These are phyloP conservation scores for Fusarium fujikuroi DNA, from an alignment of 2,329 filamentous ascomycete genomes.

Conservation along the genomic window DNA sequence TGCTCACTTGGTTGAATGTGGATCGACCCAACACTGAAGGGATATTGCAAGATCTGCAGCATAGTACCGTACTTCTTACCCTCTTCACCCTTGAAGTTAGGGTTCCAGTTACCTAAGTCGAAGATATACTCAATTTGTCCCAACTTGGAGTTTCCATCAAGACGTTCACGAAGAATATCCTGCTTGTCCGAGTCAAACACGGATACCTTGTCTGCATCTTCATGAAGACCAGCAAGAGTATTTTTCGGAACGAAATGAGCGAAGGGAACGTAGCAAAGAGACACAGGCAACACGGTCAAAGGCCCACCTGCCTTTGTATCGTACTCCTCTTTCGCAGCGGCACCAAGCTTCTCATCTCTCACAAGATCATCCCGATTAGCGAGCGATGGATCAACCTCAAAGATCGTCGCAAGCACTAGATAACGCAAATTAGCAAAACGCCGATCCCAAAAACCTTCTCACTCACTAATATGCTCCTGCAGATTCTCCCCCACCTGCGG, in stretches of 20 bases:
- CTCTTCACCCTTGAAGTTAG: constrained; percentile 47
- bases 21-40: constrained; percentile 59
- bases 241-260: constrained; percentile 47
- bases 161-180: constrained; percentile 47
- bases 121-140: constrained; percentile 63
- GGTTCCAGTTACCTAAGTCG: constrained; percentile 59
- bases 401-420: constrained; percentile 56
- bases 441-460: too few species aligned
- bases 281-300: constrained; percentile 53
- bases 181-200: constrained; percentile 40
- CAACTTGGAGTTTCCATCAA: constrained; percentile 46
- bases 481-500: constrained; percentile 61
- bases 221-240: constrained; percentile 34
- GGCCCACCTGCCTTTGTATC: constrained; percentile 47
- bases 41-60: constrained; percentile 62
- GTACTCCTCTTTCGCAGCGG: constrained; percentile 50
- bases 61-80: constrained; percentile 60
- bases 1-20: constrained; percentile 52
- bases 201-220: constrained; percentile 35
- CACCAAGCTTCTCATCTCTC: constrained; percentile 41
- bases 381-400: constrained; percentile 57
- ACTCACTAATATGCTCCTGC: constrained; percentile 56
- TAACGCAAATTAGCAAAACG: constrained; percentile 19
- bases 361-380: constrained; percentile 54
- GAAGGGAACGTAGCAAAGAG: constrained; percentile 56